Evolutionary conservation across 164 flowering plant species (phyloP), one percentile per base, ranked within the genome.

Genomic region (Brasenia schreberi): DNA sequence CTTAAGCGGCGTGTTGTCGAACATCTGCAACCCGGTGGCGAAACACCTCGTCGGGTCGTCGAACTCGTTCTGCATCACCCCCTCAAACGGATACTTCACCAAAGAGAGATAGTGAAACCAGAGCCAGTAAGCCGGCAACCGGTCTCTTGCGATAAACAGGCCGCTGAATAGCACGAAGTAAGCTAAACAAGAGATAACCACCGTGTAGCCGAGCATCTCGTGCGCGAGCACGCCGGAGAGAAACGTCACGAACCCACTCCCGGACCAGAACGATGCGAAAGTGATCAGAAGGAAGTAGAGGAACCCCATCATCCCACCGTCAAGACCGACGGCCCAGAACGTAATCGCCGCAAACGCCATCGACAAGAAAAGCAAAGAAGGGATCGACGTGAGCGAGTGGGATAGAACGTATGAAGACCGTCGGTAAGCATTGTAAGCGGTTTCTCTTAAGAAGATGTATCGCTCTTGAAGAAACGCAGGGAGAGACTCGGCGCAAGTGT

Each of bases 71-170:
- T 77, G 86, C 63, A 93, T 42, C 0, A 90, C 92, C 0, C 76
- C 96, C 59, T 93, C 89, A 66, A 76, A 93, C 0, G 98, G 98
- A 62, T 93, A 93, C 68, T 93, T 93, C 62, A 90, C 89, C 3
- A 93, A 75, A 0, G 97, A 90, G 1, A 86, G 67, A 78, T 88
- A 93, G 68, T 93, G 98, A 69, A 90, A 93, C 98, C 98, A 93
- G 0, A 93, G 67, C 98, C 98, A 93, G 74, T 93, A 93, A 0
- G 68, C 14, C 0, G 98, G 97, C 61, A 90, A 86, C 4, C 98
- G 74, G 61, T 89, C 82, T 14, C 96, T 49, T 62, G 71, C 77
- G 59, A 90, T 90, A 85, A 88, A 90, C 80, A 93, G 90, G 5
- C 98, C 98, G 43, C 92, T 84, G 80, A 93, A 93, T 42, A 93